Percentiles rank a stretch among this genome's conserved stretches.
These are phyloP conservation scores for Boletus barrowsii DNA, from an alignment of 768 basidiomycete species.

Conservation along the genomic window DNA sequence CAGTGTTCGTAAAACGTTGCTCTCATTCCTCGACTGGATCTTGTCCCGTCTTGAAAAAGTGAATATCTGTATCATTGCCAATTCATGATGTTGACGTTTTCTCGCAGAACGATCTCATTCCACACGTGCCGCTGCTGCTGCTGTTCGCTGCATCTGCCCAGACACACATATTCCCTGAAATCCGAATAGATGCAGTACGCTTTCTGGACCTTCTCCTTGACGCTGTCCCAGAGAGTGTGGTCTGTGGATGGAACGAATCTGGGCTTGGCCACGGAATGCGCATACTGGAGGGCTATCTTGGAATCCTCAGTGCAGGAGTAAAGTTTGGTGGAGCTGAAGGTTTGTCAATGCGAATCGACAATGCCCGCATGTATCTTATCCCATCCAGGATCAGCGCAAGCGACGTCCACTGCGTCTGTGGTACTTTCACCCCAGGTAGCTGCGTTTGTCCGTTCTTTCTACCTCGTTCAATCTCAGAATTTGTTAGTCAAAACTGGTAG, in stretches of 20 bases:
- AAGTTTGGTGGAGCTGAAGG: conserved; percentile 58
- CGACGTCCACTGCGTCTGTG: conserved; percentile 63
- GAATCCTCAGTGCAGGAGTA: conserved; percentile 69
- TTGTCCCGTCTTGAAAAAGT: conserved; percentile 62
- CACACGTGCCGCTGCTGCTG: conserved; percentile 73
- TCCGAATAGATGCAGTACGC: conserved; percentile 84
- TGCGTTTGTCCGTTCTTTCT: background rate
- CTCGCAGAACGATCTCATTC: conserved; percentile 61
- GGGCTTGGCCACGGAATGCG: conserved; percentile 54
- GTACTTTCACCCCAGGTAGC: conserved; percentile 60
- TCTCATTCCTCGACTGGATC: conserved; percentile 71
- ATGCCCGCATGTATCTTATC: background rate
- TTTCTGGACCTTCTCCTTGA: conserved; percentile 75
- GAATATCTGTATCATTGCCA: conserved; percentile 13
- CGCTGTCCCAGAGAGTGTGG: conserved; percentile 61
- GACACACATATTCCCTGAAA: conserved; percentile 94
- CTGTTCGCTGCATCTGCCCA: conserved; percentile 89
- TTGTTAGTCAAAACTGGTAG: conserved; percentile 71
- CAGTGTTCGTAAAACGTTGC: conserved; percentile 68
- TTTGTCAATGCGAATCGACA: conserved; percentile 20
- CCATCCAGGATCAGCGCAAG: conserved; percentile 30
- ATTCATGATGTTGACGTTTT: conserved; percentile 6
- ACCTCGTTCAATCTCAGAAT: conserved; percentile 3
- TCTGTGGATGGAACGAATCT: conserved; percentile 63
- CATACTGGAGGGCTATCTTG: conserved; percentile 75